Percentiles rank a stretch among this genome's conserved stretches.
Conservation (phyloP, 179 eudicot species). For the Heliamphora pulchella region DNA sequence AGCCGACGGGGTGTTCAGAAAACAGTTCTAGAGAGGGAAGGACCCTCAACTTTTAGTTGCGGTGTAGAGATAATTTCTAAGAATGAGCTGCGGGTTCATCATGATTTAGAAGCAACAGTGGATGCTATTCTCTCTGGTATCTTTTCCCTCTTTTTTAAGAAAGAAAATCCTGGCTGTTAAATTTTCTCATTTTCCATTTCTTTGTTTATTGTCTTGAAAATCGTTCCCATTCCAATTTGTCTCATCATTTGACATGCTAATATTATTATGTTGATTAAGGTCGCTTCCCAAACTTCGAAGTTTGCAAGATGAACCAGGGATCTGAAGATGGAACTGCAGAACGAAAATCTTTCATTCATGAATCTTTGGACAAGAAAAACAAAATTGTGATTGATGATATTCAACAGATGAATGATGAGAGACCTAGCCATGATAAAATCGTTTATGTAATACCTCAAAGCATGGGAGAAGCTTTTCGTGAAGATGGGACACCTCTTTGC, state of each 20-base stretch:
- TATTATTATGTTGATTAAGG: slow-evolving; percentile 44
- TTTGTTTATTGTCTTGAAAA: neutral
- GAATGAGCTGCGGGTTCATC: slow-evolving; percentile 67
- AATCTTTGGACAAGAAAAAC: slow-evolving; percentile 23
- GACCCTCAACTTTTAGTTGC: slow-evolving; percentile 79
- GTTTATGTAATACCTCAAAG: slow-evolving; percentile 22
- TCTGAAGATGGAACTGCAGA: slow-evolving; percentile 24
- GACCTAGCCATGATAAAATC: slow-evolving; percentile 23
- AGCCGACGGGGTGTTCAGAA: slow-evolving; percentile 89
- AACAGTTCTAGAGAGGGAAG: slow-evolving; percentile 80
- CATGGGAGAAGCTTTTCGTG: slow-evolving; percentile 21
- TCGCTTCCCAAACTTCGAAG: slow-evolving; percentile 65
- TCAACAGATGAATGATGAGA: slow-evolving; percentile 26
- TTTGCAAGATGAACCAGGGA: slow-evolving; percentile 57
- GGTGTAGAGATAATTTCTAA: slow-evolving; percentile 86
- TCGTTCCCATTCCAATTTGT: slow-evolving; percentile 4
- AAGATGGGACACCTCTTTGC: slow-evolving; percentile 38
- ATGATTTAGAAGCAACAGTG: slow-evolving; percentile 73
- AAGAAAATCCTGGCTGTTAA: neutral
- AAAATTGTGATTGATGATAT: slow-evolving; percentile 33
- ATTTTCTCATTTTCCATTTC: neutral
- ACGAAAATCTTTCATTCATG: slow-evolving; percentile 22
- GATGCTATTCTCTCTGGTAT: slow-evolving; percentile 86
- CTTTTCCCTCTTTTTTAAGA: slow-evolving; percentile 10
- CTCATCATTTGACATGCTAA: slow-evolving; percentile 18